Evolutionary conservation across 225 moss, liverwort and hornwort genomes (phyloP), one percentile per base, ranked within the genome.

Genomic region (Ulota crispa): DNA sequence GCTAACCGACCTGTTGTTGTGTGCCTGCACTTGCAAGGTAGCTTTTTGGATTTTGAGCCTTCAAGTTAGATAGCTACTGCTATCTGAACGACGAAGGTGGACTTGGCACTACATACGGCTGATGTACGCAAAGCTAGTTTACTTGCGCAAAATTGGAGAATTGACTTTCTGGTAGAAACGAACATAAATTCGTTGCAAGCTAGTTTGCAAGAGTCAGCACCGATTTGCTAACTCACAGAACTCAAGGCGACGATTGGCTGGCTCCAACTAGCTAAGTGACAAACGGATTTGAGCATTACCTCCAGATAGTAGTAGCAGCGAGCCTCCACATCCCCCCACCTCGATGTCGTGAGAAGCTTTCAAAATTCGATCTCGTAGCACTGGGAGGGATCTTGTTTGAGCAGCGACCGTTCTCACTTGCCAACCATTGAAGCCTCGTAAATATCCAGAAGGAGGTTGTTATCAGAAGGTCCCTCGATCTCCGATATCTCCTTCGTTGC

Each of bases 321-420:
- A 83, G 36, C 97, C 93, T 88, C 93, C 93, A 82, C 73, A 83
- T 68, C 86, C 89, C 74, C 70, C 70, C 45, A 41, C 80, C 64
- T 90, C 88, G 36, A 95, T 86, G 30, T 88, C 82, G 52, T 62
- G 61, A 23, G 92, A 92, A 79, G 81, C 86, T 24, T 83, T 83
- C 7, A 93, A 55, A 83, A 95, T 83, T 13, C 83, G 89, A 13
- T 84, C 87, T 75, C 69, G 68, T 28, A 93, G 82, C 83, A 92
- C 86, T 55, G 85, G 84, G 68, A 81, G 85, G n/a, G 90, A 87
- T 82, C 91, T 91, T 77, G 83, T 84, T 78, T 97, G 96, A 57
- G 96, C 94, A 77, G 92, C 96, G 55, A 97, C 88, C 75, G 94
- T 97, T 81, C 77, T 90, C 75, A 96, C 95, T 90, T 93, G 92